phyloP scores from a whole-genome alignment of 1,139 yeast genomes.

The Taiozyma sp. region DNA sequence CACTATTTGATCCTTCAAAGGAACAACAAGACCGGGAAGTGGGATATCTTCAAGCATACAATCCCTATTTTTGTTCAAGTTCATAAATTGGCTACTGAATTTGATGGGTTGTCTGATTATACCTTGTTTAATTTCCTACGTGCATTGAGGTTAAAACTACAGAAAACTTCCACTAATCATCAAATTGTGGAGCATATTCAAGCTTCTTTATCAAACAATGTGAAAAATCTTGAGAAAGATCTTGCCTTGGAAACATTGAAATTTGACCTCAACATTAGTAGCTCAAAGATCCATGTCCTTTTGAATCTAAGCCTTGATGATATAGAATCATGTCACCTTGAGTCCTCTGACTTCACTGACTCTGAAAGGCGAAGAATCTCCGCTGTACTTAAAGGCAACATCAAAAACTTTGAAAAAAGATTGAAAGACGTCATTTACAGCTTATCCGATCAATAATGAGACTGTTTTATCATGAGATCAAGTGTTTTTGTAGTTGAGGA shows the following conservation, averaged over 20 bases:
- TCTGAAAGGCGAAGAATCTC: constrained; percentile 12
- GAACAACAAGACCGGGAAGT: constrained; percentile 25
- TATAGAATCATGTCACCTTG: constrained; percentile 15
- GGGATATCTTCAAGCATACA: constrained; percentile 39
- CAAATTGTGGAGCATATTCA: constrained; percentile 15
- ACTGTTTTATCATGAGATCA: background rate
- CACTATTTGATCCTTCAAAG: constrained; percentile 37
- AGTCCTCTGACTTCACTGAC: constrained; percentile 14
- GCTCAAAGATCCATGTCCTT: constrained; percentile 8
- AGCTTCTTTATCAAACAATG: constrained; percentile 3
- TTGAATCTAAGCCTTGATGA: constrained; percentile 11
- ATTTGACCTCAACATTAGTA: constrained; percentile 10
- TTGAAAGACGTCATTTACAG: constrained; percentile 15
- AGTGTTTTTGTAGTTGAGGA: background rate
- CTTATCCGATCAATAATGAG: constrained; percentile 1
- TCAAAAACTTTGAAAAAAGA: constrained; percentile 10
- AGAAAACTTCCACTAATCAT: constrained; percentile 16
- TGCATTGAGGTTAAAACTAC: constrained; percentile 10
- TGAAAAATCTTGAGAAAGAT: constrained; percentile 17
- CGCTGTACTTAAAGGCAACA: constrained; percentile 14
- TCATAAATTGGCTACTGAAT: constrained; percentile 13
- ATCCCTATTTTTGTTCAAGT: constrained; percentile 35
- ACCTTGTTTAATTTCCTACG: constrained; percentile 11
- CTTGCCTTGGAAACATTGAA: constrained; percentile 14
- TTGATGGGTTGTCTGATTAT: constrained; percentile 14